Conservation (phyloP, 1,139 yeast species). For the Candida sp. region DNA sequence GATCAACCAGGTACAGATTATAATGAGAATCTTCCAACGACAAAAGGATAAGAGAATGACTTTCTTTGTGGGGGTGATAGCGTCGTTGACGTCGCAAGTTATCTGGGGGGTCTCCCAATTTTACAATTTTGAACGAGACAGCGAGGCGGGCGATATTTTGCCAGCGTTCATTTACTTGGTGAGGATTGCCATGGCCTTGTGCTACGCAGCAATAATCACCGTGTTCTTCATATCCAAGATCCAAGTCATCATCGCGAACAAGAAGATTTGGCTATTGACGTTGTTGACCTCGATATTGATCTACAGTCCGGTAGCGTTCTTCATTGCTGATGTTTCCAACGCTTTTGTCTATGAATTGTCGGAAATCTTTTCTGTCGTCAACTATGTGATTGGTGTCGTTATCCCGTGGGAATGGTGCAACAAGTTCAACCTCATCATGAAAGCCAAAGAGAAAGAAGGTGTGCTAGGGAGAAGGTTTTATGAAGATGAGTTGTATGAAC, state of each 20-base stretch:
- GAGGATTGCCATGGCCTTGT: conserved; percentile 73
- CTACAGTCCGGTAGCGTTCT: conserved; percentile 71
- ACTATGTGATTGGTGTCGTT: conserved; percentile 75
- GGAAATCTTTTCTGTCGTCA: conserved; percentile 72
- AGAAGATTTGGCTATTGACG: conserved; percentile 57
- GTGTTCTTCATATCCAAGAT: conserved; percentile 63
- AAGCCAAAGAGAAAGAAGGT: conserved; percentile 75
- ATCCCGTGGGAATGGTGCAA: conserved; percentile 93
- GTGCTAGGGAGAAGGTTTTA: conserved; percentile 79
- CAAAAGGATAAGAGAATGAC: conserved; percentile 72
- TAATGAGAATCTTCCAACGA: conserved; percentile 73
- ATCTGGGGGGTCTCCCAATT: conserved; percentile 75
- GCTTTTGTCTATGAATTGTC: conserved; percentile 74
- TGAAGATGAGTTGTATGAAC: conserved; percentile 64
- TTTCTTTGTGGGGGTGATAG: conserved; percentile 60
- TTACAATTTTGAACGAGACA: conserved; percentile 32
- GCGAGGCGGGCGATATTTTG: conserved; percentile 59
- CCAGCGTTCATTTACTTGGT: conserved; percentile 84
- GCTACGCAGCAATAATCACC: conserved; percentile 71
- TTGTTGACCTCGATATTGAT: conserved; percentile 61
- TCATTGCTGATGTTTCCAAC: conserved; percentile 78
- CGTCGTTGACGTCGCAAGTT: conserved; percentile 63
- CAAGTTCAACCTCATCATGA: conserved; percentile 62
- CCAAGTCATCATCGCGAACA: conserved; percentile 55
- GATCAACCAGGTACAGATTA: conserved; percentile 76